phyloP scores from a whole-genome alignment of 345 rosid species.

The Arabis alpina region DNA sequence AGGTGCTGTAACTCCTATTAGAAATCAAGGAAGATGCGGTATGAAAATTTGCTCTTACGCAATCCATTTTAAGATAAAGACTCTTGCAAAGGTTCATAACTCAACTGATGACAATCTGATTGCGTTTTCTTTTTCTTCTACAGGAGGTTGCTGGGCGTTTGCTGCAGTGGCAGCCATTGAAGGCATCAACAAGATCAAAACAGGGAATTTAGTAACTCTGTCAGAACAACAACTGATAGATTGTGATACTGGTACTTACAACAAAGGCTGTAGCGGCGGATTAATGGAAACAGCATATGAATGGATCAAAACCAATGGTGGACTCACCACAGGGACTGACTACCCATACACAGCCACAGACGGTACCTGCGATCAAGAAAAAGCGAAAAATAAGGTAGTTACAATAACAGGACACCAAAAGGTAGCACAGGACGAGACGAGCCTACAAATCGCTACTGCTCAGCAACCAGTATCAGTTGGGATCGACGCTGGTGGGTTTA shows the following conservation, averaged over 20 bases:
- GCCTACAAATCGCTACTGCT: conserved; percentile 63
- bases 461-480: conserved; percentile 85
- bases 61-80: conserved; percentile 16
- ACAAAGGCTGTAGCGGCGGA: conserved; percentile 85
- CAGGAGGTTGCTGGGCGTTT: conserved; percentile 98
- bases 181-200: conserved; percentile 73
- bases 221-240: conserved; percentile 93
- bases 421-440: conserved; percentile 58
- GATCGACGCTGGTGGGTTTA: conserved; percentile 66
- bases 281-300: conserved; percentile 68
- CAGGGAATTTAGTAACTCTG: conserved; percentile 63
- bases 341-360: conserved; percentile 69
- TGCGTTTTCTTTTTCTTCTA: conserved; percentile 12
- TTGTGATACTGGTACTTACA: conserved; percentile 49
- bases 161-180: conserved; percentile 87
- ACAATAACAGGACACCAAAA: conserved; percentile 51
- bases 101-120: conserved; percentile 13
- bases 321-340: conserved; percentile 56
- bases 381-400: conserved; percentile 46
- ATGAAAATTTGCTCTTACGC: conserved; percentile 29
- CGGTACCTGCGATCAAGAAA: conserved; percentile 48
- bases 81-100: conserved; percentile 20
- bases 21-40: conserved; percentile 91
- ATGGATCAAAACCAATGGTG: conserved; percentile 57
- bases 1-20: conserved; percentile 82